Base-by-base conservation (phyloP, 768 basidiomycete genomes). In the Gautieria morchelliformis region DNA sequence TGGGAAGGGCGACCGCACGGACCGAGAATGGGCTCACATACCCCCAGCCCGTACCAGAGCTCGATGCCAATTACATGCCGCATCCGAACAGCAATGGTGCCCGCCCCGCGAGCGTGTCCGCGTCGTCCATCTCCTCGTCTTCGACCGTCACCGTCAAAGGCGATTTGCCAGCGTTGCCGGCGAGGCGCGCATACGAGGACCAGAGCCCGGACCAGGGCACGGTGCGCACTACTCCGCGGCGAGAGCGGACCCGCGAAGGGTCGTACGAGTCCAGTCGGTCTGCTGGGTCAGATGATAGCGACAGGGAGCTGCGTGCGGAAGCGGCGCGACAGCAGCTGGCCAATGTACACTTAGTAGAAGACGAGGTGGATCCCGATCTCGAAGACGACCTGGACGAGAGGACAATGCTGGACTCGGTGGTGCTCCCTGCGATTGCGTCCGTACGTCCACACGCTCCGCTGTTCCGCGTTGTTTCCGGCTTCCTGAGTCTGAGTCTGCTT, bases 321-420 rank as follows among this genome's bases (percentile, higher is more conserved):
- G 45, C 19, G 24, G 6, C 48, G 24, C 81, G 11, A 84, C 85
- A 59, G 83, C 85, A 46, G 82, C 78, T 65, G 84, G 85, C 39
- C 71, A 75, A 48, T 78, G 85, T 40, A 47, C 83, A 83, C 58
- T 80, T 79, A 47, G 80, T 79, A 47, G 80, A 81, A 55, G 81
- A 82, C 60, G 69, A 70, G 19, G 77, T 80, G 51, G 72, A 75
- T 24, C 71, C 75, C 15, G 75, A 76, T 46, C 54, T 75, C 22
- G 83, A 82, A 24, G 82, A 82, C 40, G 70, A 73, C 47, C 59
- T 87, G 44, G 82, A 87, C 5, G 88, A 90, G 66, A 87, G 87
- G 27, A 85, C 89, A n/a, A 95, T 98, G 85, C 75, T 98, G 39
- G 93, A 96, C 65, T 92, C 92, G 3, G 95, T 99, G 32, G 85